phyloP scores from a whole-genome alignment of 2,329 filamentous ascomycete species.

The Gyromitra esculenta region DNA sequence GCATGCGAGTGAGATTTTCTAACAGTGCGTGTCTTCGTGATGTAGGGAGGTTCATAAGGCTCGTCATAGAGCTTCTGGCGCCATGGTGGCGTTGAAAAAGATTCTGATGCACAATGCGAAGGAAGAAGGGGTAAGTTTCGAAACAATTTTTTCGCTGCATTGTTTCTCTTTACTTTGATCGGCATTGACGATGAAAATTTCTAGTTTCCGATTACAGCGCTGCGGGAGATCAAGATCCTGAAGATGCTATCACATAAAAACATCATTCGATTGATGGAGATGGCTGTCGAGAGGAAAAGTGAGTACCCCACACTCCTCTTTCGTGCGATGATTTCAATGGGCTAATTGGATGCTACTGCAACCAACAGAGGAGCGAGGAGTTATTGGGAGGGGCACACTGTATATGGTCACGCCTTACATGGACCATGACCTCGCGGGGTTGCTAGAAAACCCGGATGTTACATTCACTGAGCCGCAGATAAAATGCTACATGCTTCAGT shows the following conservation, averaged over 20 bases:
- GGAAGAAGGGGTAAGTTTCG: constrained; percentile 80
- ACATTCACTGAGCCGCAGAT: constrained; percentile 88
- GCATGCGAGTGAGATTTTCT: constrained; percentile 44
- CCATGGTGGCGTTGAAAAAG: constrained; percentile 90
- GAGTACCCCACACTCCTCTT: constrained; percentile 18
- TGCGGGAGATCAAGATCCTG: constrained; percentile 96
- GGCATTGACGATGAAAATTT: constrained; percentile 14
- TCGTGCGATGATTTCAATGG: constrained; percentile 60
- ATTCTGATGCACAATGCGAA: constrained; percentile 99
- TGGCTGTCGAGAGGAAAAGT: constrained; percentile 83
- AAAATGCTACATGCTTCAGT: constrained; percentile 96
- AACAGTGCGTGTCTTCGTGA: constrained; percentile 31
- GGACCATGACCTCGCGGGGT: constrained; percentile 97
- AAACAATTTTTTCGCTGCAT: constrained; percentile 24
- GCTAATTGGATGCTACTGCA: constrained; percentile 57
- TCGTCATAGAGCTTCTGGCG: constrained; percentile 76
- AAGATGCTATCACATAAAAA: constrained; percentile 95
- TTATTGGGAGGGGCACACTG: constrained; percentile 65
- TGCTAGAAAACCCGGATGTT: constrained; percentile 93
- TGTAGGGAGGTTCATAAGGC: constrained; percentile 88
- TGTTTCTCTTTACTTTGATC: constrained; percentile 23
- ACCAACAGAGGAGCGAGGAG: constrained; percentile 75
- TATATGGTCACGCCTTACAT: constrained; percentile 99
- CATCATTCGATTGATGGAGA: constrained; percentile 86
- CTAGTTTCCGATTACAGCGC: constrained; percentile 94